Evolutionary conservation across 2,329 filamentous ascomycete species (phyloP).

Genomic region (Fusarium luffae): DNA sequence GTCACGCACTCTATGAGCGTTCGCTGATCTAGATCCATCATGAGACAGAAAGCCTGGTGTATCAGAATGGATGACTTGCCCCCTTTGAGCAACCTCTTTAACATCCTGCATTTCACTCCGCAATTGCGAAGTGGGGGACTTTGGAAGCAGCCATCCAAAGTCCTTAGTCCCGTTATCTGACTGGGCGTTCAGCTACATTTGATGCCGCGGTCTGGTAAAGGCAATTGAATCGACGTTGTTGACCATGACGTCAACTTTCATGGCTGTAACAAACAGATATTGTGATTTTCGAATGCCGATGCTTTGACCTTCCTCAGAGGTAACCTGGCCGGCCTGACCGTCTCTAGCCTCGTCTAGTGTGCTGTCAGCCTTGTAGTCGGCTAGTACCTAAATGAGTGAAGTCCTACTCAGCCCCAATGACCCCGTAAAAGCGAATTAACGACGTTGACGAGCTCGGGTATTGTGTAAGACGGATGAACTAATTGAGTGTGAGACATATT

Average conservation of each 20-base stretch:
- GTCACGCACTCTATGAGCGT: neutral
- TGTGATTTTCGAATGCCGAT: neutral
- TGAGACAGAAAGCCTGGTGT: fast-evolving
- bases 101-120: too few relatives aligned
- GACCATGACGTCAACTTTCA: neutral
- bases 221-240: neutral
- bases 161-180: neutral
- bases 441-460: too few relatives aligned
- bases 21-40: neutral
- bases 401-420: neutral
- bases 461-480: neutral
- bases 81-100: too few relatives aligned
- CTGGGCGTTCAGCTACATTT: neutral
- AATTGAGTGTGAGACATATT: neutral
- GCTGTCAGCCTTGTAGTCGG: neutral
- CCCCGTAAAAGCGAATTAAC: neutral
- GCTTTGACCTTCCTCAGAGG: neutral
- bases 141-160: neutral
- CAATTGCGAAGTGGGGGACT: neutral
- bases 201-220: neutral
- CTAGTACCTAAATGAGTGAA: neutral
- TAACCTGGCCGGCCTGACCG: neutral
- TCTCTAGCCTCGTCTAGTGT: neutral
- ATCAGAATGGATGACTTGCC: neutral
- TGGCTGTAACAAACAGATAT: too few relatives aligned